Base-by-base conservation (phyloP, 2,329 filamentous ascomycete species). In the Aureobasidium musti region DNA sequence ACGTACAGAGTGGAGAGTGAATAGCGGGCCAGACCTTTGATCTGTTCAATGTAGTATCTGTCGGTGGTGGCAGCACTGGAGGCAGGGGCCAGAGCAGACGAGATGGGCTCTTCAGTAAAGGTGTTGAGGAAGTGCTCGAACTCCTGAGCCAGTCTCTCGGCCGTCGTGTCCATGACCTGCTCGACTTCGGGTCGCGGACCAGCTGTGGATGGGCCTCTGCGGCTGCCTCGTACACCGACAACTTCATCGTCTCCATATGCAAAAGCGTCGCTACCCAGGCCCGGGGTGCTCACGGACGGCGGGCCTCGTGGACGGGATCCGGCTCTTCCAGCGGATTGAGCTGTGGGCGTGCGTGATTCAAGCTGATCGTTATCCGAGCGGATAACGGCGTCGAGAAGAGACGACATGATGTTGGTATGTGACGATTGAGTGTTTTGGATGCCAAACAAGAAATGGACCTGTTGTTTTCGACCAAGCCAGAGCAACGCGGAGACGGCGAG, bases 1-100 rank as follows among this genome's bases (percentile, higher is more conserved):
- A 96, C 86, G 76, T 95, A 96, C 67, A 95, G 87, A 6, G 91
- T 95, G 1, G 91, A 94, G n/a, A 94, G 84, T 70, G 87, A 83
- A 76, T 89, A 90, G 26, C 84, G 84, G 67, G 86, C 84, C 83
- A 96, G 87, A 69, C 88, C 89, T 73, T 91, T 88, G 72, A 96
- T 91, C 79, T 93, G 91, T 59, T 90, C 90, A 67, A 95, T 83
- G 77, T 95, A 96, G 80, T 92, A 93, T 76, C 90, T 91, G 79
- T 92, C 89, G 30, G 89, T 91, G 4, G 87, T 89, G 53, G 87
- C 82, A 33, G 88, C 87, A 74, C 89, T 91, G 19, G 90, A 90
- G 3, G 87, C 81, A 6, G 84, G 68, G 14, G 61, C 33, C 13
- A 57, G 26, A 6, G 33, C 45, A 5, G 68, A 66, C 33, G 67